Evolutionary conservation across 176 grass and related monocot genomes (phyloP), one percentile per base, ranked within the genome.

Genomic region (Triticum turgidum): DNA sequence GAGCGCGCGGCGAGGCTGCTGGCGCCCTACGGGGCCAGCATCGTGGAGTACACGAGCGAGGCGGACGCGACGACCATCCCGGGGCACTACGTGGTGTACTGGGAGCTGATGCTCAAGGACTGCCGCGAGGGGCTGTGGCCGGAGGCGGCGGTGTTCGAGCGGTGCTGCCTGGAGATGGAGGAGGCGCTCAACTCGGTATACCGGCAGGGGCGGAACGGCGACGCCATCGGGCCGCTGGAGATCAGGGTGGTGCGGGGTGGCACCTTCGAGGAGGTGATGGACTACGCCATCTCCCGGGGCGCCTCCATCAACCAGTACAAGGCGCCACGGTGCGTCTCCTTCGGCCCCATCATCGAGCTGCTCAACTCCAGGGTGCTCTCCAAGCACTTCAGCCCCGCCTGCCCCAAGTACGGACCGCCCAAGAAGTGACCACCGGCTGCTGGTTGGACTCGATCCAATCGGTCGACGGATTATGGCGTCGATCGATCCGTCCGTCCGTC

Each of bases 271-370:
- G 93, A 98, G 88, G 86, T 95, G 70, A 98, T 98, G 96, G 96
- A 98, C 90, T 95, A 98, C 83, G 93, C 96, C 86, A 94, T 98
- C 84, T 75, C 88, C 5, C 84, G 96, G n/a, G 96, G 96, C 9
- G 96, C 96, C 6, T 98, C 96, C 59, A 98, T 98, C 80, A 98
- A 98, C 88, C 96, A 98, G 89, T 98, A 98, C 93, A 98, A 98
- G 89, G 96, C 89, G 27, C 93, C 96, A 0, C 73, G 96, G 27
- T 98, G 96, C 86, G 96, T 98, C 39, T 92, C 89, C 35, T 98
- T 94, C 84, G 88, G 86, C 2, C 96, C 96, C 14, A 94, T 95
- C 81, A 95, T 98, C 77, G 93, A 98, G 86, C 85, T 98, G 56
- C 80, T 95, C 73, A 92, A 98, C 79, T 95, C 96, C 17, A 76